Base-by-base conservation (phyloP, 305 asterid species). In the Solanum hybrid region DNA sequence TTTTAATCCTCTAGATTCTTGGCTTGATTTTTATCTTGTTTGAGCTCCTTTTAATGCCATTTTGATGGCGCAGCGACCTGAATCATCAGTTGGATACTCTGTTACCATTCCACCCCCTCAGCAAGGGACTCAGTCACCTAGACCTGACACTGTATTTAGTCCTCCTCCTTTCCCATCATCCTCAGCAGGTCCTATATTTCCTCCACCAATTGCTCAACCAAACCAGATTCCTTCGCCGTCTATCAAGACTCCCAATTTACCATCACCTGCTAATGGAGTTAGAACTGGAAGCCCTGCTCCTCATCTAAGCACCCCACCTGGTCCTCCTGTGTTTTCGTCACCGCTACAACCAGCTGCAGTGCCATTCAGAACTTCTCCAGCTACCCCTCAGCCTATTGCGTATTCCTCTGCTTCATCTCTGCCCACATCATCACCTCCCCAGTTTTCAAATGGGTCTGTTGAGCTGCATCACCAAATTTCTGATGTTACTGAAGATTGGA, bases 271-370 rank as follows among this genome's bases (percentile, higher is more conserved):
- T 7, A 95, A 94, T 94, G 98, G 96, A 51, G 90, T 95, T 87
- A 94, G 95, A 87, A 90, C 93, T 36, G 92, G 96, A 10, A 95
- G 93, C 87, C 95, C 96, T 34, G 90, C 90, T 90, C 97, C 98
- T 84, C 97, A 91, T 72, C 89, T 95, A 92, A 96, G 98, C 95
- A 97, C 98, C 72, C 99, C 99, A 36, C 99, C 98, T 51, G 99
- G 99, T 19, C 99, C 99, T 88, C 99, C 99, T 17, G 93, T 96
- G 19, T 97, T 97, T 89, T 96, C 99, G 9, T 95, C 99, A 2
- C 99, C 99, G 0, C 98, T 96, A 27, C 96, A 95, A 92, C 99
- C 99, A 56, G 98, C 99, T 90, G 98, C 99, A 9, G 99, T 96
- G 64, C 99, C 99, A 24, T 96, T 96, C 90, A 94, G 99, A 88